Evolutionary conservation across 202 grass and related monocot genomes (phyloP).

Genomic region (Setaria viridis): DNA sequence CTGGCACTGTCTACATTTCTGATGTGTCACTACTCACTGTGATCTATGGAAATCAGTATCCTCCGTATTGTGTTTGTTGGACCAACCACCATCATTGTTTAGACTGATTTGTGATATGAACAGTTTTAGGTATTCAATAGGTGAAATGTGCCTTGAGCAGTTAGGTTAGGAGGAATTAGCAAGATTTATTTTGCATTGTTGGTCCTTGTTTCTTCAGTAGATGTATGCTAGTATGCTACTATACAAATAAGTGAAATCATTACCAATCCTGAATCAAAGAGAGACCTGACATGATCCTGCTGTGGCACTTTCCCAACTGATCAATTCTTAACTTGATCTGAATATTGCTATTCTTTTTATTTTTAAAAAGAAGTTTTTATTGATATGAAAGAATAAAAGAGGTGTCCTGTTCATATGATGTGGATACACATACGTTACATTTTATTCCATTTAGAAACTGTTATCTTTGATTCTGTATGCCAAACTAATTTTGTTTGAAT

Average conservation of each 20-base stretch:
- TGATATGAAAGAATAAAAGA: background rate
- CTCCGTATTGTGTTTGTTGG: background rate
- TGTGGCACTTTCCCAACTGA: background rate
- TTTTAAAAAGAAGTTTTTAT: background rate
- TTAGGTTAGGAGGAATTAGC: constrained; percentile 1
- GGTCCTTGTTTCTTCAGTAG: background rate
- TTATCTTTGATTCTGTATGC: constrained; percentile 9
- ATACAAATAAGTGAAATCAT: background rate
- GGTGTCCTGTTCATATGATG: background rate
- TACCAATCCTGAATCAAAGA: background rate
- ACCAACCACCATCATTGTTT: constrained; percentile 6
- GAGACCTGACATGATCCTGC: background rate
- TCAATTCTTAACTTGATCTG: background rate
- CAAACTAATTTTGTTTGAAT: constrained; percentile 35
- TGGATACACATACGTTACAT: background rate
- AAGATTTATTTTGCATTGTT: background rate
- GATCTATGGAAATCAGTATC: background rate
- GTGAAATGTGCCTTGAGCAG: background rate
- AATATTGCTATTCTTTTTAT: background rate
- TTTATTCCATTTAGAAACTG: background rate
- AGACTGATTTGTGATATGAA: background rate
- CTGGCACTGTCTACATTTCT: constrained; percentile 1
- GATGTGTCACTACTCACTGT: background rate
- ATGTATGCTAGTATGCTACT: background rate
- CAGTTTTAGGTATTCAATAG: background rate